Evolutionary conservation across 148 eudicot genomes (phyloP).

Genomic region (Pouteria glomerata): DNA sequence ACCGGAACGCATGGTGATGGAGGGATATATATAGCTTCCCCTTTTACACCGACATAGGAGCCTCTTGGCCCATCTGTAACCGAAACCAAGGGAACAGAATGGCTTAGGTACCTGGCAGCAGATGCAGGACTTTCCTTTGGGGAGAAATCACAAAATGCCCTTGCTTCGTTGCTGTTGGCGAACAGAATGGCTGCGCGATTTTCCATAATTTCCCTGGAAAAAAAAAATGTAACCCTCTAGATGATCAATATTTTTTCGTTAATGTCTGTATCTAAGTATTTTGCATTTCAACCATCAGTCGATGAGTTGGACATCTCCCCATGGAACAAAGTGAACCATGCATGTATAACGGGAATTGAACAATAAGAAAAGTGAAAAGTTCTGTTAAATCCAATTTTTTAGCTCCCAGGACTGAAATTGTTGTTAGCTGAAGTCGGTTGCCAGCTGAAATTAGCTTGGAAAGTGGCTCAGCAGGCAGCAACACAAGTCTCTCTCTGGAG

Average conservation of each 20-base stretch:
- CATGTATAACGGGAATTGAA: no score
- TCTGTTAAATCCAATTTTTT: background rate
- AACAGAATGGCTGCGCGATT: conserved; percentile 79
- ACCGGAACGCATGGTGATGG: conserved; percentile 82
- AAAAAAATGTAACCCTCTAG: no score
- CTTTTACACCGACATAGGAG: conserved; percentile 83
- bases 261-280: background rate
- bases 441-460: conserved; percentile 7
- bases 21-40: conserved; percentile 84
- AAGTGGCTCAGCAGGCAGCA: background rate
- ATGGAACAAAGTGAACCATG: no score
- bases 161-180: conserved; percentile 89
- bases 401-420: background rate
- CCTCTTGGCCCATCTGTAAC: conserved; percentile 92
- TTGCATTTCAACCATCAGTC: no score
- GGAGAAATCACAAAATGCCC: conserved; percentile 80
- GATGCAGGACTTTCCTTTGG: conserved; percentile 60
- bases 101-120: conserved; percentile 87
- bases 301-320: no score
- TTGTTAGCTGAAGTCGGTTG: background rate
- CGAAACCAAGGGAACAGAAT: conserved; percentile 85
- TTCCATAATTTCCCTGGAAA: conserved; percentile 86
- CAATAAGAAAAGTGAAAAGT: background rate
- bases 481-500: background rate
- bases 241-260: background rate